A percentile compares a stretch with the other conserved stretches of the same genome.
Evolutionary conservation across 2,329 filamentous ascomycete genomes (phyloP).

Genomic region (Westerdykella aurantiaca): DNA sequence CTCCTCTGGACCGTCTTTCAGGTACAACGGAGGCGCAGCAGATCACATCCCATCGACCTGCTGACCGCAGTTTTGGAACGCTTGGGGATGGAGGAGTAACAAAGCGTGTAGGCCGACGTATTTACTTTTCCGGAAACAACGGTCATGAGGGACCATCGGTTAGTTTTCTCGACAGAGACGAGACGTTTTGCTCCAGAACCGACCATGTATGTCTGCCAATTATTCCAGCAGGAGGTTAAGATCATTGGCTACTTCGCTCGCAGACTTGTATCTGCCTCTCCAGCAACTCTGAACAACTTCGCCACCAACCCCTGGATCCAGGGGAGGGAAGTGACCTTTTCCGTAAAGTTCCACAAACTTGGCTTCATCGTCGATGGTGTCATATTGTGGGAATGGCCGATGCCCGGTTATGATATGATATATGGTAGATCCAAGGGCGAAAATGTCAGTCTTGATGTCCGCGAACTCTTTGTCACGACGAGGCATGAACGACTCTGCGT

Average conservation of each 20-base stretch:
- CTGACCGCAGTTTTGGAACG: no score
- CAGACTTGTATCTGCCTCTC: conserved; percentile 12
- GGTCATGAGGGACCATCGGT: no score
- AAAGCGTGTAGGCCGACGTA: no score
- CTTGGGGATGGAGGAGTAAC: no score
- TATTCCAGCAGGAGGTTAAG: not conserved
- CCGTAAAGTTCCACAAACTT: conserved; percentile 11
- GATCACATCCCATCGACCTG: no score
- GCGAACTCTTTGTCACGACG: conserved; percentile 9
- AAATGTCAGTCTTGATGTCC: conserved; percentile 16
- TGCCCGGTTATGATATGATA: conserved; percentile 15
- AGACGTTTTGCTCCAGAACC: no score
- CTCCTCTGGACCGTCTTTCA: no score
- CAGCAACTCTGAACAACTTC: conserved; percentile 15
- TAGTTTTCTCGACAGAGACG: no score
- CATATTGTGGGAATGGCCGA: conserved; percentile 12
- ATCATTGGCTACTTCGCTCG: conserved; percentile 9
- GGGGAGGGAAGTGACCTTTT: conserved; percentile 7
- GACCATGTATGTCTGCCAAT: no score
- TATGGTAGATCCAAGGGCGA: conserved; percentile 18
- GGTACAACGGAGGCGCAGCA: no score
- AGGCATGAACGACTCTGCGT: conserved; percentile 15
- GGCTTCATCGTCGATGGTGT: conserved; percentile 13
- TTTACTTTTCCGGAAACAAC: no score
- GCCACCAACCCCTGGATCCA: conserved; percentile 5